These are phyloP conservation scores for Acacia crassicarpa DNA, from an alignment of 306 rosid species.

Conservation along the genomic window DNA sequence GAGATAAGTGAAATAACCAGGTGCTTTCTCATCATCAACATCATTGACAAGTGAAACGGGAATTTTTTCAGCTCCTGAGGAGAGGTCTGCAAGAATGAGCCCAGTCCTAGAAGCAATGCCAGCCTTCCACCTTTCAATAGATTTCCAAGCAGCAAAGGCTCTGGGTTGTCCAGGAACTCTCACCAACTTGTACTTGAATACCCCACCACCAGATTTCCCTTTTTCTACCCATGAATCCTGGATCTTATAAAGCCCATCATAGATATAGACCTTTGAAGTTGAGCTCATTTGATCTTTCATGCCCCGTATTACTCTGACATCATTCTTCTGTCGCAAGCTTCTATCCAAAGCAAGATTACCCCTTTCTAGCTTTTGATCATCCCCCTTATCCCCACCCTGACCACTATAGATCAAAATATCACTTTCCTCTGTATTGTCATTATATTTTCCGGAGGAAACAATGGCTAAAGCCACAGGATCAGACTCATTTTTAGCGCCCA, in stretches of 20 bases:
- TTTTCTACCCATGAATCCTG: slow-evolving; percentile 60
- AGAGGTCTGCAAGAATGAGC: slow-evolving; percentile 60
- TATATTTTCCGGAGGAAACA: slow-evolving; percentile 70
- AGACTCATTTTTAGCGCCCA: slow-evolving; percentile 42
- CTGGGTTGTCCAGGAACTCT: slow-evolving; percentile 61
- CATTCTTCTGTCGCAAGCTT: slow-evolving; percentile 54
- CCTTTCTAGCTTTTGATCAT: slow-evolving; percentile 72
- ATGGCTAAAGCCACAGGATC: slow-evolving; percentile 60
- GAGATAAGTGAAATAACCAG: slow-evolving; percentile 60
- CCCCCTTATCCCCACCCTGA: slow-evolving; percentile 55
- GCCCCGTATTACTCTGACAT: slow-evolving; percentile 68
- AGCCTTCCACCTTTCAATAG: slow-evolving; percentile 57
- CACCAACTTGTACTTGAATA: slow-evolving; percentile 67
- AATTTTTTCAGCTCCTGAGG: slow-evolving; percentile 59
- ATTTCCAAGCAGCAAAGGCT: slow-evolving; percentile 53
- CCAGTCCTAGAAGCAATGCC: slow-evolving; percentile 55
- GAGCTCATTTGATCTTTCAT: slow-evolving; percentile 43
- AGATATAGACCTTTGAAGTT: slow-evolving; percentile 52
- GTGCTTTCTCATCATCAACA: slow-evolving; percentile 59
- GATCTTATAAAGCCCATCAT: slow-evolving; percentile 70
- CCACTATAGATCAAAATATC: slow-evolving; percentile 69
- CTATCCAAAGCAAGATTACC: slow-evolving; percentile 75
- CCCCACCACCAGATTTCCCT: slow-evolving; percentile 54
- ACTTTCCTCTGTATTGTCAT: slow-evolving; percentile 53
- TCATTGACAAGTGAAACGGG: slow-evolving; percentile 73